A percentile compares a stretch with the other conserved stretches of the same genome.
phyloP scores from a whole-genome alignment of 2,329 filamentous ascomycete genomes.

The Phialemonium atrogriseum region DNA sequence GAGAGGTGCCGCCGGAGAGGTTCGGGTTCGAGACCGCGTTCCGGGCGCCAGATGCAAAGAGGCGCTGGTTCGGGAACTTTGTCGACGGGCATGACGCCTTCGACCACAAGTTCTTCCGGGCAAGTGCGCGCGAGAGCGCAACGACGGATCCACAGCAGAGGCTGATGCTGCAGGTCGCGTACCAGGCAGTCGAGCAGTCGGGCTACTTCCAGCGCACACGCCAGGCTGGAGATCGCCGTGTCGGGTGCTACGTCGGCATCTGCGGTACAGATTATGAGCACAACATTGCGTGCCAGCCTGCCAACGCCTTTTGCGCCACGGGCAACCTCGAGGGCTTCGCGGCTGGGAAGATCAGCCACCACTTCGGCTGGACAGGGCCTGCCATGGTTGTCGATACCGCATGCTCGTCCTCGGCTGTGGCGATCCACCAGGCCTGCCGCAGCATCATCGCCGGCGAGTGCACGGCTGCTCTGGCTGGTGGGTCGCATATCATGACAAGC shows the following conservation, averaged over 20 bases:
- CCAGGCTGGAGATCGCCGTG: not conserved
- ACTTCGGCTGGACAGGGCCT: constrained; percentile 27
- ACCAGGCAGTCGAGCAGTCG: constrained; percentile 18
- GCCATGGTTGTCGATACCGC: constrained; percentile 26
- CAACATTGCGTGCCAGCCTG: constrained; percentile 26
- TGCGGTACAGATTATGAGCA: constrained; percentile 29
- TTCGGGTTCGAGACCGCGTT: not conserved
- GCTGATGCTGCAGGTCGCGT: constrained; percentile 20
- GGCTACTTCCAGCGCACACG: constrained; percentile 10
- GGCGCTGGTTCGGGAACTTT: constrained; percentile 1
- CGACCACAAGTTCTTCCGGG: constrained; percentile 18
- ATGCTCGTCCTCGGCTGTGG: constrained; percentile 26
- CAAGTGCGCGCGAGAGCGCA: constrained; percentile 14
- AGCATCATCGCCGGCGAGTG: constrained; percentile 13
- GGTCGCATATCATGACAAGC: constrained; percentile 15
- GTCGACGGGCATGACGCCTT: constrained; percentile 4
- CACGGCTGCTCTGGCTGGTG: constrained; percentile 18
- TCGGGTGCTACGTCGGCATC: constrained; percentile 30
- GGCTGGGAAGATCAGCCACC: constrained; percentile 22
- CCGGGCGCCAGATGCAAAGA: not conserved
- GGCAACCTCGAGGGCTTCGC: constrained; percentile 23
- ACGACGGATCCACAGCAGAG: constrained; percentile 21
- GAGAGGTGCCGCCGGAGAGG: not conserved
- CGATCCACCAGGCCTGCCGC: constrained; percentile 23
- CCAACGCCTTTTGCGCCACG: constrained; percentile 27